Conservation (phyloP, 2,329 filamentous ascomycete species). For the Talaromyces sp. region DNA sequence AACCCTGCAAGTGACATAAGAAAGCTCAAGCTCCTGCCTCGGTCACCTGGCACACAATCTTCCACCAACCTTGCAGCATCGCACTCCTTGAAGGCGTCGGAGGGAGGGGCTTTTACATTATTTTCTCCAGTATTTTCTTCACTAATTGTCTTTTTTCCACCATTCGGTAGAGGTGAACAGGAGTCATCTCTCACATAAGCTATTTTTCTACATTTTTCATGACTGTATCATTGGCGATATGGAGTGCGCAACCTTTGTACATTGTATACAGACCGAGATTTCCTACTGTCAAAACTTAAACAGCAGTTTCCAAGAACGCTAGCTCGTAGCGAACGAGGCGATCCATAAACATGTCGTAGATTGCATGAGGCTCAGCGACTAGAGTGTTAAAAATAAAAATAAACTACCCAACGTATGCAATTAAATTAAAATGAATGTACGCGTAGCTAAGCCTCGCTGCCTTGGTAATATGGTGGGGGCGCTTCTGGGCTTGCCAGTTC, state of each 20-base stretch:
- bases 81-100: conserved; percentile 8
- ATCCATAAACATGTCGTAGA: neutral
- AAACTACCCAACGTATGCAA: neutral
- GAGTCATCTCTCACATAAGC: conserved; percentile 4
- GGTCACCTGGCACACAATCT: conserved; percentile 15
- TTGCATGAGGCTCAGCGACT: neutral
- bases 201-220: neutral
- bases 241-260: conserved; percentile 13
- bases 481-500: conserved; percentile 2
- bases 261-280: conserved; percentile 8
- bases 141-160: conserved; percentile 16
- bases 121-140: conserved; percentile 17
- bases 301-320: neutral
- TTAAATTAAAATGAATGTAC: neutral
- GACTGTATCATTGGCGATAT: conserved; percentile 10
- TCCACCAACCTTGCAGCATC: conserved; percentile 14
- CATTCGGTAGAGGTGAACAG: conserved; percentile 26
- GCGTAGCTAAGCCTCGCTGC: conserved; percentile 3
- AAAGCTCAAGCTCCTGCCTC: neutral
- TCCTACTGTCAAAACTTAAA: conserved; percentile 5
- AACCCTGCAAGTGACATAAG: neutral
- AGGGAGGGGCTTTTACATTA: neutral
- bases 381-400: neutral
- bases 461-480: conserved; percentile 1
- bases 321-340: neutral